A percentile compares a stretch with the other conserved stretches of the same genome.
These are phyloP conservation scores for Dactylellina leptospora DNA, from an alignment of 2,329 filamentous ascomycete species.

Conservation along the genomic window DNA sequence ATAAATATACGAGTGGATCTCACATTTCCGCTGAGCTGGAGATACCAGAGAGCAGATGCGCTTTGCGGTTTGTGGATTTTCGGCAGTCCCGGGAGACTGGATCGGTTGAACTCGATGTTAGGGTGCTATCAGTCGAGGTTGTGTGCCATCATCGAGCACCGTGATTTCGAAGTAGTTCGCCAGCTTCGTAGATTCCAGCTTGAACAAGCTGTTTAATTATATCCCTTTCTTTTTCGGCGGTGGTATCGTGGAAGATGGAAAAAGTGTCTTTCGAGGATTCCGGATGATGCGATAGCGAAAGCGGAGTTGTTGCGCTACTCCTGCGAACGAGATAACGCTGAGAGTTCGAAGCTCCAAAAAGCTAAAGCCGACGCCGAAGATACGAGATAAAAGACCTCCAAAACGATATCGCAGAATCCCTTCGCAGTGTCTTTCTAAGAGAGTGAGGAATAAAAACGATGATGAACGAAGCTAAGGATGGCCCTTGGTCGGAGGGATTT, in stretches of 20 bases:
- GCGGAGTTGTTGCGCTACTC: conserved; percentile 2
- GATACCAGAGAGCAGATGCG: neutral
- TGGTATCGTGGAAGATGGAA: too few species aligned
- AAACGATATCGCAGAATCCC: neutral
- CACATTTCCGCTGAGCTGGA: neutral
- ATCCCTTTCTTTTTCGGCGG: neutral
- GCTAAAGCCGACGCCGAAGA: neutral
- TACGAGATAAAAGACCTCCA: neutral
- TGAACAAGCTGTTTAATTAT: conserved; percentile 52
- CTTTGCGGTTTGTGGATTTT: too few species aligned
- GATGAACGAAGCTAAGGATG: conserved; percentile 28
- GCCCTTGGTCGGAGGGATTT: conserved; percentile 10
- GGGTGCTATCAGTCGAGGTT: conserved; percentile 24
- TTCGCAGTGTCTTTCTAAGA: conserved; percentile 4
- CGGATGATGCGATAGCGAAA: conserved; percentile 10
- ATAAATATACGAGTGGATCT: neutral
- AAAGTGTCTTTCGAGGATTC: too few species aligned
- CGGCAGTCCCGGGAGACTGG: neutral
- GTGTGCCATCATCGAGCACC: conserved; percentile 52
- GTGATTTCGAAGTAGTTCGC: conserved; percentile 52
- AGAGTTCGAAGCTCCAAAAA: neutral
- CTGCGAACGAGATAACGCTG: neutral
- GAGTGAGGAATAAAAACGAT: conserved; percentile 1
- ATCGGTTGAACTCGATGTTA: conserved; percentile 10
- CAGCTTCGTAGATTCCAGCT: conserved; percentile 53